phyloP scores from a whole-genome alignment of 2,329 filamentous ascomycete genomes.

The Colletotrichum tropicale region DNA sequence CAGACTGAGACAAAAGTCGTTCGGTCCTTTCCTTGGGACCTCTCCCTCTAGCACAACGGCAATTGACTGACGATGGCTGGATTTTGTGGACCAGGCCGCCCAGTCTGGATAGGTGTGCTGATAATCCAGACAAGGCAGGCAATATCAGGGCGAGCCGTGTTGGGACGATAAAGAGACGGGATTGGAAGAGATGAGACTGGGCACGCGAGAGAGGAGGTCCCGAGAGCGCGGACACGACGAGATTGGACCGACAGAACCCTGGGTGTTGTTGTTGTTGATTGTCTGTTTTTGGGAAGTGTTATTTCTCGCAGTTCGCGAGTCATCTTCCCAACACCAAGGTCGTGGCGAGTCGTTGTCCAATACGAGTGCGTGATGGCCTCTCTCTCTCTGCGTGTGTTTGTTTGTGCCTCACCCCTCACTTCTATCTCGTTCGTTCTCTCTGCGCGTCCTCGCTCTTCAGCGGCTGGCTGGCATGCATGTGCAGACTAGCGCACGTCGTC shows the following conservation, averaged over 20 bases:
- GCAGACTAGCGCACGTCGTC: background rate
- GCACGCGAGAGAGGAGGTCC: background rate
- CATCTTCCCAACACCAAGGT: background rate
- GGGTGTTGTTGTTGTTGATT: background rate
- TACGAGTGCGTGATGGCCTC: background rate
- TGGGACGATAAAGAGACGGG: background rate
- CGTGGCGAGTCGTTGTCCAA: background rate
- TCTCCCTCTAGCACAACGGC: background rate
- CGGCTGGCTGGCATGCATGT: background rate
- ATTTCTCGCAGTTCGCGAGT: background rate
- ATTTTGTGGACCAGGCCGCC: background rate
- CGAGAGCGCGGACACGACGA: background rate
- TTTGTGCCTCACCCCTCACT: background rate
- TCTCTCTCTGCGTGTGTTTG: background rate
- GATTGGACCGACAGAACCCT: background rate
- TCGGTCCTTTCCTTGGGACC: background rate
- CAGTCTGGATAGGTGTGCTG: background rate
- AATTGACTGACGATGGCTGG: background rate
- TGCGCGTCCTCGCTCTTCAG: background rate
- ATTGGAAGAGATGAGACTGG: background rate
- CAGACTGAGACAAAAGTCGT: slow-evolving; percentile 2
- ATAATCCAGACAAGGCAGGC: background rate
- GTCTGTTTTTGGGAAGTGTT: background rate
- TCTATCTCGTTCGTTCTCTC: background rate
- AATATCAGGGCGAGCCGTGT: background rate